Evolutionary conservation across 805 yeast species (phyloP).

Genomic region (Sugiyamaella mastotermitis): DNA sequence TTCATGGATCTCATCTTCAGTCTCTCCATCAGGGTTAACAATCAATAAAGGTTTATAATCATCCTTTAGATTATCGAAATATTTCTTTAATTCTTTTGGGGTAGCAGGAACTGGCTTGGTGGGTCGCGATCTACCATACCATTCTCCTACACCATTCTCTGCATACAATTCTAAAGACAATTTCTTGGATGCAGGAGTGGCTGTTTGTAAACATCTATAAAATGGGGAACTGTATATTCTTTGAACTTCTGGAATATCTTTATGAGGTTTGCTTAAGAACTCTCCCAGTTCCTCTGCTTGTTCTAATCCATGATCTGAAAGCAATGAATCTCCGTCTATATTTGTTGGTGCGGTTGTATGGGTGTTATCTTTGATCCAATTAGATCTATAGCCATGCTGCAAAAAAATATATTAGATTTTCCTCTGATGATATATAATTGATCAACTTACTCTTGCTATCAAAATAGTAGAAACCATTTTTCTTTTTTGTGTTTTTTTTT

Average conservation of each 20-base stretch:
- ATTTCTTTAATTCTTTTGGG: constrained; percentile 40
- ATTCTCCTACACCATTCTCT: constrained; percentile 88
- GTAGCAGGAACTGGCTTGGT: constrained; percentile 62
- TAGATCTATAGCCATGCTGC: constrained; percentile 82
- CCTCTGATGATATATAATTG: too few relatives aligned
- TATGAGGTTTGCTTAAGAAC: constrained; percentile 38
- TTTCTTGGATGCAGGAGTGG: constrained; percentile 57
- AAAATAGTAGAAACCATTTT: too few relatives aligned
- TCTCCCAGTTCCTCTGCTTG: constrained; percentile 79
- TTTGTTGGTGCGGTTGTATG: constrained; percentile 84
- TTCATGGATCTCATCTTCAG: constrained; percentile 57
- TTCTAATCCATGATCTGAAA: constrained; percentile 81
- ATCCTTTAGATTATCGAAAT: constrained; percentile 44
- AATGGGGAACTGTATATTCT: constrained; percentile 77
- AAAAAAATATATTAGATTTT: too few relatives aligned
- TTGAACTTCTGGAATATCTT: constrained; percentile 54
- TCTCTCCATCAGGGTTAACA: constrained; percentile 70
- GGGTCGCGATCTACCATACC: constrained; percentile 56
- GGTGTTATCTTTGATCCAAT: constrained; percentile 56
- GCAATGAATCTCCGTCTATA: constrained; percentile 79
- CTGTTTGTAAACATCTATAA: constrained; percentile 82
- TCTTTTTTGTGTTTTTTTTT: too few relatives aligned
- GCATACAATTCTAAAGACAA: constrained; percentile 54
- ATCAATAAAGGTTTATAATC: constrained; percentile 50
- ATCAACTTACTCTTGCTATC: too few relatives aligned